Evolutionary conservation across 805 yeast genomes (phyloP).

Genomic region (Pichia cephalocereana): DNA sequence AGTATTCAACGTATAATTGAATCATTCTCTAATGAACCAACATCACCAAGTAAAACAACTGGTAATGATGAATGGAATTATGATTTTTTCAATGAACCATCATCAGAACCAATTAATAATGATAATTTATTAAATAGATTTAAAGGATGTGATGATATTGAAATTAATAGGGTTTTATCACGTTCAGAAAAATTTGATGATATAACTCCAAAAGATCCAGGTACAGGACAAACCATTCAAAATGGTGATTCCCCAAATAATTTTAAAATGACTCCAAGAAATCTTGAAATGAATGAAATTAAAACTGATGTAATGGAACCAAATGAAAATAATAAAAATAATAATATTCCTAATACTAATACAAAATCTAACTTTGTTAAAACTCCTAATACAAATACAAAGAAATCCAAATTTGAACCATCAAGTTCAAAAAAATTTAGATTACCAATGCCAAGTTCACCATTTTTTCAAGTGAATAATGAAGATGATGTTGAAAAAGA

Average conservation of each 20-base stretch:
- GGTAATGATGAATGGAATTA: constrained; percentile 23
- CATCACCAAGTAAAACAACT: constrained; percentile 20
- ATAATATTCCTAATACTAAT: neutral
- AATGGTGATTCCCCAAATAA: constrained; percentile 10
- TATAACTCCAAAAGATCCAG: constrained; percentile 25
- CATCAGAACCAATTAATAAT: neutral
- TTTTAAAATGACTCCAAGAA: neutral
- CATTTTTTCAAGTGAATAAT: constrained; percentile 18
- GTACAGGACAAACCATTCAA: constrained; percentile 20
- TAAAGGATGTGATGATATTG: constrained; percentile 17
- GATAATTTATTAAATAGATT: constrained; percentile 17
- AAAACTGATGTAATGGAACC: neutral
- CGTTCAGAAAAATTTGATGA: constrained; percentile 14
- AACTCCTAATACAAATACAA: neutral
- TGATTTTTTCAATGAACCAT: constrained; percentile 16
- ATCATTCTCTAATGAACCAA: constrained; percentile 22
- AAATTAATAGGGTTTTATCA: constrained; percentile 16
- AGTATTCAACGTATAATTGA: constrained; percentile 26
- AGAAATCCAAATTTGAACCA: neutral
- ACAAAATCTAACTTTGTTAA: neutral
- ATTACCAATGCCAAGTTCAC: constrained; percentile 26
- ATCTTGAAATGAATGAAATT: neutral
- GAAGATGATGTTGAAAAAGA: constrained; percentile 8
- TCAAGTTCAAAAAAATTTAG: neutral
- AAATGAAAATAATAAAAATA: neutral